phyloP scores from a whole-genome alignment of 225 moss, liverwort and hornwort genomes.

The Anthoceros angustus region DNA sequence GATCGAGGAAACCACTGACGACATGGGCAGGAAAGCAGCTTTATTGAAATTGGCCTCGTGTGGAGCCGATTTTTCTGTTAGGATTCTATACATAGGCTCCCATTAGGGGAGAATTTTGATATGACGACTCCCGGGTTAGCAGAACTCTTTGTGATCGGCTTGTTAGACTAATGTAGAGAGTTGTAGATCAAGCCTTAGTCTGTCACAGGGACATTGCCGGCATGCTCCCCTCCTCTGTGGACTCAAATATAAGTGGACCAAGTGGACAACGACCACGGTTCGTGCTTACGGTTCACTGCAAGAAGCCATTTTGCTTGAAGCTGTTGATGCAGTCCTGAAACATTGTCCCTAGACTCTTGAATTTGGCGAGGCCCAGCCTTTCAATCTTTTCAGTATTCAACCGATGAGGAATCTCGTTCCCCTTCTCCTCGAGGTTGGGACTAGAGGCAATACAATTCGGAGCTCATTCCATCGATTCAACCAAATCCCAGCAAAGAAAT shows the following conservation, averaged over 20 bases:
- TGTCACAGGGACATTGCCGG: too few species aligned
- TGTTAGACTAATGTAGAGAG: too few species aligned
- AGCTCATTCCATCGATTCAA: not conserved
- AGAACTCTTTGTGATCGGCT: too few species aligned
- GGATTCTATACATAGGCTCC: slow-evolving; percentile 25
- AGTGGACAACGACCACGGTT: not conserved
- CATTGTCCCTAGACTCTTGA: not conserved
- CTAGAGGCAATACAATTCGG: not conserved
- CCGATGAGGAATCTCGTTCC: not conserved
- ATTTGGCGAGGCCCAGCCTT: not conserved
- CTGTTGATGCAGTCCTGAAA: not conserved
- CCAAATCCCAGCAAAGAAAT: too few species aligned
- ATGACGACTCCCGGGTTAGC: too few species aligned
- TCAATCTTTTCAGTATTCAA: not conserved
- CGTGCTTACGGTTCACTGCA: not conserved
- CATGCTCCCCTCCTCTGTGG: too few species aligned
- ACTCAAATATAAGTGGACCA: too few species aligned
- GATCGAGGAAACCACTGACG: slow-evolving; percentile 10
- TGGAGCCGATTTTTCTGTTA: slow-evolving; percentile 42
- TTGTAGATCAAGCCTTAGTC: too few species aligned
- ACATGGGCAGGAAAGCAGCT: slow-evolving; percentile 7
- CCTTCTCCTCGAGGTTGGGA: not conserved
- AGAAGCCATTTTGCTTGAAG: not conserved
- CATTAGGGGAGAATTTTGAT: not conserved
- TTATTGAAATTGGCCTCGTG: slow-evolving; percentile 41